Evolutionary conservation across 2,329 filamentous ascomycete species (phyloP), one percentile per base, ranked within the genome.

Genomic region (Aspergillus intermedius): DNA sequence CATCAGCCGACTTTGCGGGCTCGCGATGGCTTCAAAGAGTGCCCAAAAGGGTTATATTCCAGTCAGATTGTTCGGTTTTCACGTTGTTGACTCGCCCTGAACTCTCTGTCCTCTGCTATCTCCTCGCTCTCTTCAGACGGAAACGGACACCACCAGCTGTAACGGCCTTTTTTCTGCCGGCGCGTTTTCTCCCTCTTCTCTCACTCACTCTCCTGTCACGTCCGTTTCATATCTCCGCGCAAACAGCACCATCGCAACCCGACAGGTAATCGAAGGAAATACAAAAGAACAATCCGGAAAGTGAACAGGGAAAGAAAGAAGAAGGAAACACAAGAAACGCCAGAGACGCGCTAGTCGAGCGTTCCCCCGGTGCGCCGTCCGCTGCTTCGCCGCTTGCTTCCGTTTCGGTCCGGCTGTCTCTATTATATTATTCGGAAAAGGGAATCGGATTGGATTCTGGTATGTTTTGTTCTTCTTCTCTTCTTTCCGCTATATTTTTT

Each of bases 311-410:
- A 34, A 12, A 44, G 34, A 40, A 43, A 22, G 22, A 43, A 22
- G 22, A 28, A 17, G 12, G 41, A 15, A 19, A 41, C 12, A 41
- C 7, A 43, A 43, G 41, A 43, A 15, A 25, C 40, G 28, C 7
- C 15, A 41, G 25, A 23, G 30, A 43, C 42, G 19, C 30, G 32
- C 25, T 28, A 22, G 25, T 28, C 41, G 41, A 43, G 12, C 17
- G 42, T 49, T 45, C 41, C 42, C 25, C 34, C 42, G 41, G 42
- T 42, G 51, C 44, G 45, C 44, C 49, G 41, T 59, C 57, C 56
- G 55, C 57, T 59, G 55, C 56, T 55, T 52, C 53, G 52, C 52
- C 55, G 49, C 51, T 52, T 43, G 49, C 49, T 48, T 57, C 55
- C 52, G 54, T 47, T 40, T 43, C 41, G 22, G 19, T 30, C 41